These are phyloP conservation scores for Mycena vulgaris DNA, from an alignment of 768 basidiomycete genomes.

Conservation along the genomic window DNA sequence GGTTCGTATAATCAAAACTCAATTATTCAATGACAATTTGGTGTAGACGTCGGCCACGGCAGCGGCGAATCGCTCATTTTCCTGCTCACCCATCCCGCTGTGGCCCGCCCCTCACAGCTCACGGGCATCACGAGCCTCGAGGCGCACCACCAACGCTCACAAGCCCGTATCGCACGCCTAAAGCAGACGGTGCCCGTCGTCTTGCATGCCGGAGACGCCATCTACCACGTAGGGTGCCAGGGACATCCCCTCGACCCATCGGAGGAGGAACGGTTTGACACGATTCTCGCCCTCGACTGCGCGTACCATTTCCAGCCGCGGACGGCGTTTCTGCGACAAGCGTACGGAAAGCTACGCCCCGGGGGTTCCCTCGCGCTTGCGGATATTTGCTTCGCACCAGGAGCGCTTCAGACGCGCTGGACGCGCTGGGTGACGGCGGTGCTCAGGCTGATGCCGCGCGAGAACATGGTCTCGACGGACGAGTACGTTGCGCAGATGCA, in stretches of 20 bases:
- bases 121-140: slow-evolving; percentile 72
- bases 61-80: slow-evolving; percentile 77
- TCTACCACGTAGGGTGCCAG: slow-evolving; percentile 49
- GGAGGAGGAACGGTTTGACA: slow-evolving; percentile 54
- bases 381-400: slow-evolving; percentile 69
- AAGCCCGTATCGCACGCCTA: slow-evolving; percentile 54
- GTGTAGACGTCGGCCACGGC: slow-evolving; percentile 76
- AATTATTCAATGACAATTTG: slow-evolving; percentile 12
- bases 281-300: slow-evolving; percentile 75
- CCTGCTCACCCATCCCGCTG: slow-evolving; percentile 60
- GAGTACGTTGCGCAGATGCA: slow-evolving; percentile 62
- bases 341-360: slow-evolving; percentile 59
- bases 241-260: slow-evolving; percentile 64
- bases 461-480: slow-evolving; percentile 64
- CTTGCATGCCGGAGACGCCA: slow-evolving; percentile 67
- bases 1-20: slow-evolving; percentile 53
- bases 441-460: slow-evolving; percentile 61
- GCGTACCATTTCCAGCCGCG: slow-evolving; percentile 79
- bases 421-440: slow-evolving; percentile 48
- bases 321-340: slow-evolving; percentile 65
- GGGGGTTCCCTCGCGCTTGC: slow-evolving; percentile 72
- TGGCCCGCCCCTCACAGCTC: slow-evolving; percentile 63
- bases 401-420: slow-evolving; percentile 42
- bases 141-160: slow-evolving; percentile 64
- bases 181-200: slow-evolving; percentile 49